A percentile compares a stretch with the other conserved stretches of the same genome.
These are phyloP conservation scores for Naganishia friedmannii DNA, from an alignment of 768 basidiomycete species.

Conservation along the genomic window DNA sequence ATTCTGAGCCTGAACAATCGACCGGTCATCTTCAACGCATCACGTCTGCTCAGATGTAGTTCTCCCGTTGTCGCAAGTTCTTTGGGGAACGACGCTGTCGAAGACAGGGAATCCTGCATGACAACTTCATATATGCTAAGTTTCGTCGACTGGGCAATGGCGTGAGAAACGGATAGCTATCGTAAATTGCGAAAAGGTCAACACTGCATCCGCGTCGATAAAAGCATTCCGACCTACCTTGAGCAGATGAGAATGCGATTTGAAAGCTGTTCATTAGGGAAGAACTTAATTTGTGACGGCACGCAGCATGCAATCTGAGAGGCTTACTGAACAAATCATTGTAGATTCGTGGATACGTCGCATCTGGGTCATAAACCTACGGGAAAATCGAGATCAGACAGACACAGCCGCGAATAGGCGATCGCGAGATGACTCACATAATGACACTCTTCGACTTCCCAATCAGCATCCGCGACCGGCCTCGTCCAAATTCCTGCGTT, in stretches of 20 bases:
- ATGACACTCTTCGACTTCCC: slow-evolving; percentile 93
- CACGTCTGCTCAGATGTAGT: slow-evolving; percentile 69
- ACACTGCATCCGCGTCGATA: not conserved
- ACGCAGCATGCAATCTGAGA: not conserved
- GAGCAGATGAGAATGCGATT: slow-evolving; percentile 78
- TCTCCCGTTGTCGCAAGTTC: slow-evolving; percentile 76
- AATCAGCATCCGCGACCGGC: slow-evolving; percentile 64
- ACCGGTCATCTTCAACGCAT: slow-evolving; percentile 83
- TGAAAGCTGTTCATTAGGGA: slow-evolving; percentile 63
- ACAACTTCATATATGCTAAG: slow-evolving; percentile 80
- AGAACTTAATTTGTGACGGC: not conserved
- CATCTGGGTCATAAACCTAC: slow-evolving; percentile 67
- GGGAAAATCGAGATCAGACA: not conserved
- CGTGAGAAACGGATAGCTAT: slow-evolving; percentile 86
- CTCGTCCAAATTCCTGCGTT: slow-evolving; percentile 68
- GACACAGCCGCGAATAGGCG: not conserved
- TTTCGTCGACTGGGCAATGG: slow-evolving; percentile 88
- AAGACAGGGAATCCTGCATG: slow-evolving; percentile 72
- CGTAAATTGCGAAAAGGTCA: slow-evolving; percentile 30
- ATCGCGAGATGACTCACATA: slow-evolving; percentile 58
- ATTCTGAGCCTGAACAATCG: slow-evolving; percentile 79
- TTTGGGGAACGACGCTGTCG: slow-evolving; percentile 76
- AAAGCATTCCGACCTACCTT: slow-evolving; percentile 53
- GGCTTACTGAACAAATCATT: slow-evolving; percentile 90
- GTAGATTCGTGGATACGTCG: slow-evolving; percentile 84